phyloP scores from a whole-genome alignment of 225 moss, liverwort and hornwort genomes.

The Asterella californica region DNA sequence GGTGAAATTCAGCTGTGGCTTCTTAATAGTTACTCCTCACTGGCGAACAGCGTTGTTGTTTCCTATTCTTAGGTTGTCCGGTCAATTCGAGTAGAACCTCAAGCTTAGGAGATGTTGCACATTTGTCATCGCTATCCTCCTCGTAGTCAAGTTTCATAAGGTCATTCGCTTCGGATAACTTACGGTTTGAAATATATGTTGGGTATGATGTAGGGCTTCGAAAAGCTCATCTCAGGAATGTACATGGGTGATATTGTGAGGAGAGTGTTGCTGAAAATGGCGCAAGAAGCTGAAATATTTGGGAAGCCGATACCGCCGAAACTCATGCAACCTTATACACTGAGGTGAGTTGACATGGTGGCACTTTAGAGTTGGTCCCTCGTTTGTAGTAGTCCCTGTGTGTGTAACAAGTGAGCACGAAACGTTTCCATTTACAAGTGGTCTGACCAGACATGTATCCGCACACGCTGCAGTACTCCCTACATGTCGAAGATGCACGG shows the following conservation, averaged over 20 bases:
- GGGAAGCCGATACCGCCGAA: constrained; percentile 61
- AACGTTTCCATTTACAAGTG: background rate
- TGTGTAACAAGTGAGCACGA: background rate
- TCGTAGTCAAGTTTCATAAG: background rate
- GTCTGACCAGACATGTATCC: background rate
- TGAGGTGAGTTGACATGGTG: constrained; percentile 42
- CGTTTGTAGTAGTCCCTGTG: background rate
- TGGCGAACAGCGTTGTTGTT: background rate
- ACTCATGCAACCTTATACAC: constrained; percentile 56
- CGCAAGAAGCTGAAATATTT: constrained; percentile 66
- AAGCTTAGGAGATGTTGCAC: too few relatives aligned
- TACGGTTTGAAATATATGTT: background rate
- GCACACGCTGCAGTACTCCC: constrained; percentile 61
- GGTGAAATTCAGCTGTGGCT: constrained; percentile 12
- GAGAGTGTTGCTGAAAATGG: constrained; percentile 71
- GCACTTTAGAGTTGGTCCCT: background rate
- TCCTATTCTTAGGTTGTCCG: background rate
- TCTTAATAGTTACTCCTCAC: too few relatives aligned
- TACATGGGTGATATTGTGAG: constrained; percentile 93
- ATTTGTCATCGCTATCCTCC: too few relatives aligned
- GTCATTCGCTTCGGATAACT: background rate
- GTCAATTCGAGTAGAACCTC: background rate
- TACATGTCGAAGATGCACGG: constrained; percentile 82
- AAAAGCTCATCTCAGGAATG: constrained; percentile 93
- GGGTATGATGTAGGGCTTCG: constrained; percentile 58